These are phyloP conservation scores for Strobilomyces dryophilus DNA, from an alignment of 768 basidiomycete genomes.

Conservation along the genomic window DNA sequence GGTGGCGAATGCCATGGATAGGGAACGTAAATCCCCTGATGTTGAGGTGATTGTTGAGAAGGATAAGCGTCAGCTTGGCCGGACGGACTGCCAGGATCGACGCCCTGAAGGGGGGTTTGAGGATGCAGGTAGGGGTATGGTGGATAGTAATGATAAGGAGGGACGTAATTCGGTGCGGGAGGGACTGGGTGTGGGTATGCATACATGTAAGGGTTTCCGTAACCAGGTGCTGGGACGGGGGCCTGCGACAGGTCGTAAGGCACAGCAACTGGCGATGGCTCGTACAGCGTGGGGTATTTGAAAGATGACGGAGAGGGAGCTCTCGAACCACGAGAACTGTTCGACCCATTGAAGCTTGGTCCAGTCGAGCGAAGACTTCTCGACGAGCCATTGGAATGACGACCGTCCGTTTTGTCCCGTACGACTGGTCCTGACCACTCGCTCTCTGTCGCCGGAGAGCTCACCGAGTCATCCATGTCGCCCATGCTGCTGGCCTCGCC, in stretches of 20 bases:
- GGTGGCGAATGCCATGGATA: slow-evolving; percentile 34
- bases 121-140: slow-evolving; percentile 52
- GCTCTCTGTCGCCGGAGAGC: slow-evolving; percentile 75
- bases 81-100: slow-evolving; percentile 30
- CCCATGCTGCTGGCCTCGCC: slow-evolving; percentile 57
- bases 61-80: slow-evolving; percentile 31
- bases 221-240: slow-evolving; percentile 27
- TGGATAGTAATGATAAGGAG: slow-evolving; percentile 39
- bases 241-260: slow-evolving; percentile 31
- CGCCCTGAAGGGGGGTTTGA: slow-evolving; percentile 37
- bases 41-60: slow-evolving; percentile 31
- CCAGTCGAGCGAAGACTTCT: slow-evolving; percentile 56
- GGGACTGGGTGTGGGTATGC: slow-evolving; percentile 40
- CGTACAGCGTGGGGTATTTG: slow-evolving; percentile 70
- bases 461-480: slow-evolving; percentile 64
- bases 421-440: slow-evolving; percentile 66
- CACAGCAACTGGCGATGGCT: slow-evolving; percentile 39
- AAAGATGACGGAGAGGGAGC: slow-evolving; percentile 71
- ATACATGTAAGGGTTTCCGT: slow-evolving; percentile 33
- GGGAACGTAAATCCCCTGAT: slow-evolving; percentile 28
- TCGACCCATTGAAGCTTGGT: slow-evolving; percentile 48
- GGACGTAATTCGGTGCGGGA: slow-evolving; percentile 37
- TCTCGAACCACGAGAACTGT: slow-evolving; percentile 66
- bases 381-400: slow-evolving; percentile 52
- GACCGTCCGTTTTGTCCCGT: slow-evolving; percentile 54